phyloP scores from a whole-genome alignment of 2,329 filamentous ascomycete species.

The Phialemoniopsis sp. region DNA sequence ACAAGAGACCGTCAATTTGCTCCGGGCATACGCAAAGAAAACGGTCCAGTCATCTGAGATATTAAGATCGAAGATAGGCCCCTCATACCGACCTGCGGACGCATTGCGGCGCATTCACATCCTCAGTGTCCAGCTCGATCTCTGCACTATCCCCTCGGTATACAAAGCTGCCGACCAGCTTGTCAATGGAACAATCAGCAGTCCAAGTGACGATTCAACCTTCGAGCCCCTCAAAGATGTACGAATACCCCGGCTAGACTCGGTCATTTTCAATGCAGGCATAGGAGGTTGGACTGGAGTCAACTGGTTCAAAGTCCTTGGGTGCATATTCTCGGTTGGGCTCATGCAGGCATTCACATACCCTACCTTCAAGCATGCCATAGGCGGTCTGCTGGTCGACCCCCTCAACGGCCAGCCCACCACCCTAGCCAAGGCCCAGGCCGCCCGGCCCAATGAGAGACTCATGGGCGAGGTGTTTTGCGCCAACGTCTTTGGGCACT shows the following conservation, averaged over 20 bases:
- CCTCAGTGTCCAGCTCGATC: conserved; percentile 53
- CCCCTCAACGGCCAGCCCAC: conserved; percentile 32
- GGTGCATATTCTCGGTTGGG: conserved; percentile 51
- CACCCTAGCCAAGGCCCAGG: conserved; percentile 29
- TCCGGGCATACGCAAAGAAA: conserved; percentile 59
- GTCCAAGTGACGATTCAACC: conserved; percentile 31
- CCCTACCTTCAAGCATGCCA: conserved; percentile 70
- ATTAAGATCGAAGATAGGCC: conserved; percentile 31
- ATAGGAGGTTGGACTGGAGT: conserved; percentile 83
- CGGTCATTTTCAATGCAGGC: conserved; percentile 81
- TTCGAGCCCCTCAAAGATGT: conserved; percentile 35
- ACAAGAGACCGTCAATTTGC: conserved; percentile 61
- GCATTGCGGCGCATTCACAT: conserved; percentile 51
- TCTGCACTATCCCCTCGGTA: conserved; percentile 53
- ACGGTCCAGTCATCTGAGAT: conserved; percentile 32
- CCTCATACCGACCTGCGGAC: conserved; percentile 32
- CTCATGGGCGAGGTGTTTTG: conserved; percentile 78
- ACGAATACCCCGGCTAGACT: conserved; percentile 68
- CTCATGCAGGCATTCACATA: conserved; percentile 67
- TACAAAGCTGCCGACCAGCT: conserved; percentile 43
- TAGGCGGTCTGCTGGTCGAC: conserved; percentile 38
- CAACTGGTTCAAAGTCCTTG: conserved; percentile 59
- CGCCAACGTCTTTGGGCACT: conserved; percentile 94
- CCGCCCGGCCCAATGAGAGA: conserved; percentile 41
- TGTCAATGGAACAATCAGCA: conserved; percentile 36